These are phyloP conservation scores for Macadamia tetraphylla DNA, from an alignment of 164 flowering plant genomes.

Conservation along the genomic window DNA sequence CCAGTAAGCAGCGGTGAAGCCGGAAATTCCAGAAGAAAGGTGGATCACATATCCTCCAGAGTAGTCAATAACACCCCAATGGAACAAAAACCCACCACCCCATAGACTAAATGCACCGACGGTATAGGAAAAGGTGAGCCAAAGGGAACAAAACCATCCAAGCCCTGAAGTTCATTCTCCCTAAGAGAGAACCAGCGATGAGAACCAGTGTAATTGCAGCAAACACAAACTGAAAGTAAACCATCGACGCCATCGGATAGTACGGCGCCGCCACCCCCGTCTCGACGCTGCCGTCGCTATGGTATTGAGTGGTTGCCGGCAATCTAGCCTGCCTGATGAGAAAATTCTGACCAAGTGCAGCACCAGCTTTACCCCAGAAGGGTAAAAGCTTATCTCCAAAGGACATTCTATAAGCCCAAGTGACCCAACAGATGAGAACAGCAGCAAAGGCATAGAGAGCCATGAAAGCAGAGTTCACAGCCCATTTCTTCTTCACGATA, in stretches of 20 bases:
- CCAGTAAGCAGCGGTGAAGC: slow-evolving; percentile 23
- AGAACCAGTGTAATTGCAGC: slow-evolving; percentile 12
- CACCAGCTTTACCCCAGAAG: slow-evolving; percentile 15
- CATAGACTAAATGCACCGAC: slow-evolving; percentile 21
- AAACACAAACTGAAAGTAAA: slow-evolving; percentile 9
- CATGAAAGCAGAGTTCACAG: slow-evolving; percentile 16
- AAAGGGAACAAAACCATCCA: slow-evolving; percentile 19
- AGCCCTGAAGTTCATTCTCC: slow-evolving; percentile 11
- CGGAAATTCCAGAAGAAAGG: slow-evolving; percentile 23
- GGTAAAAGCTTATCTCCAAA: slow-evolving; percentile 14
- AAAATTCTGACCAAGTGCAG: slow-evolving; percentile 10
- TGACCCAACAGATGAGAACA: slow-evolving; percentile 14
- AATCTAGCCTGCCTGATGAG: slow-evolving; percentile 10
- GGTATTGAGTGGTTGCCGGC: slow-evolving; percentile 11
- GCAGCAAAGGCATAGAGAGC: slow-evolving; percentile 16
- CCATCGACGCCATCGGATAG: slow-evolving; percentile 15
- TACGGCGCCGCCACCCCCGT: slow-evolving; percentile 6
- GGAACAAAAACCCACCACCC: slow-evolving; percentile 24
- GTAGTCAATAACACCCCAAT: slow-evolving; percentile 23
- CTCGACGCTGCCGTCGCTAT: neutral
- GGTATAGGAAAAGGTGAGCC: slow-evolving; percentile 19
- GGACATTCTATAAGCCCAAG: slow-evolving; percentile 13
- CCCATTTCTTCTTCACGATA: slow-evolving; percentile 17
- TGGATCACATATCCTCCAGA: slow-evolving; percentile 25
- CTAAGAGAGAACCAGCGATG: slow-evolving; percentile 7